Evolutionary conservation across 2,329 filamentous ascomycete genomes (phyloP).

Genomic region (Pseudocercospora musae): DNA sequence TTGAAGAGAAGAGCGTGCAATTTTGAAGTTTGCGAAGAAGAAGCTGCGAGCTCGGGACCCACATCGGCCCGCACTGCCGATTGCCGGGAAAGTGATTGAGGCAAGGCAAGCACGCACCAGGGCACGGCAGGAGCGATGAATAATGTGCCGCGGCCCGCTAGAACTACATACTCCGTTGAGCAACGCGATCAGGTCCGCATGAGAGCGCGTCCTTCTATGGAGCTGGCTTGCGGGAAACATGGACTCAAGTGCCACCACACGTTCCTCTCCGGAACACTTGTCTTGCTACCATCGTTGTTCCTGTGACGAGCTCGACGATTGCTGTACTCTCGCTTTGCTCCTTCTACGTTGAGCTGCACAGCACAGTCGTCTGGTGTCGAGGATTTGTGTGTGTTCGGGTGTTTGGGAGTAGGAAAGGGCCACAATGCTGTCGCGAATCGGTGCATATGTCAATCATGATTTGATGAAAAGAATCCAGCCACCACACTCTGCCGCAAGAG

Average conservation of each 20-base stretch:
- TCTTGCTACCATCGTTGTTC: too few relatives aligned
- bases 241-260: background rate
- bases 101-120: too few relatives aligned
- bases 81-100: background rate
- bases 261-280: background rate
- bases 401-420: background rate
- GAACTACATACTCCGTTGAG: too few relatives aligned
- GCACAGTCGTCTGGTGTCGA: too few relatives aligned
- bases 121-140: too few relatives aligned
- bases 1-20: background rate
- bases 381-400: too few relatives aligned
- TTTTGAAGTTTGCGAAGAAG: background rate
- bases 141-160: too few relatives aligned
- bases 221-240: background rate
- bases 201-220: background rate
- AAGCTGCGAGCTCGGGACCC: background rate
- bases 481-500: slow-evolving; percentile 19
- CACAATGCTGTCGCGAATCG: slow-evolving; percentile 14
- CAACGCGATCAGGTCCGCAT: too few relatives aligned
- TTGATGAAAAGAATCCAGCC: slow-evolving; percentile 23
- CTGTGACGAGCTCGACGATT: too few relatives aligned
- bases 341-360: too few relatives aligned
- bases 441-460: slow-evolving; percentile 18
- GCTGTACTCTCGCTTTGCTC: too few relatives aligned
- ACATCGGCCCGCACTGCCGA: background rate